A percentile compares a stretch with the other conserved stretches of the same genome.
phyloP scores from a whole-genome alignment of 2,329 filamentous ascomycete species.

The Apiospora rasikravindrae region DNA sequence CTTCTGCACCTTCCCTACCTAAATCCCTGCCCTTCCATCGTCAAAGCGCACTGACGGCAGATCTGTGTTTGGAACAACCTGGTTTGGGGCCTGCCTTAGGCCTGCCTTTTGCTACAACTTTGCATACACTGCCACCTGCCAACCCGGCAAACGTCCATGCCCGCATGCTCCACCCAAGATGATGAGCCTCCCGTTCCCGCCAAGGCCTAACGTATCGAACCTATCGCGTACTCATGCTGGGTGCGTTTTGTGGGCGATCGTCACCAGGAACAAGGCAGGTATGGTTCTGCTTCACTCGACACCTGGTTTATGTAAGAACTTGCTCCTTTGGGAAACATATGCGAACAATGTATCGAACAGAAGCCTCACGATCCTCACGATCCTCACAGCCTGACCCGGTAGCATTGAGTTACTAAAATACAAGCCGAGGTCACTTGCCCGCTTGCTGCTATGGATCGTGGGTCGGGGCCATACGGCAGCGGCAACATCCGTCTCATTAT shows the following conservation, averaged over 20 bases:
- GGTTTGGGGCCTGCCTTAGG: background rate
- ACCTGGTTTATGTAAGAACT: background rate
- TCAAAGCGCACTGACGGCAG: background rate
- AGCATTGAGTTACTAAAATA: background rate
- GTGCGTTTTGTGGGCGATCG: background rate
- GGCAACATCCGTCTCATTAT: conserved; percentile 1
- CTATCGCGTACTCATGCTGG: background rate
- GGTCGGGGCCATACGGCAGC: background rate
- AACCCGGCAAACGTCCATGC: background rate
- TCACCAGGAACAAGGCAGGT: background rate
- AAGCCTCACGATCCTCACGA: too few species aligned
- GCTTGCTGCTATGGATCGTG: background rate
- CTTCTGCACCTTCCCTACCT: background rate
- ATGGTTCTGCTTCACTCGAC: background rate
- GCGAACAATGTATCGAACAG: background rate
- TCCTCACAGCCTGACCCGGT: background rate
- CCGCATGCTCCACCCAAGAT: background rate
- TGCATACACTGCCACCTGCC: conserved; percentile 1
- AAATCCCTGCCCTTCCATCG: background rate
- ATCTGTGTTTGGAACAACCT: background rate
- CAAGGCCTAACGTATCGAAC: background rate
- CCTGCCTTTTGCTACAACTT: background rate
- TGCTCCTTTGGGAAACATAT: background rate
- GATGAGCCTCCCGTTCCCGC: background rate
- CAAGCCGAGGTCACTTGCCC: background rate